phyloP scores from a whole-genome alignment of 129 eudicot species.

The Saposhnikovia divaricata region DNA sequence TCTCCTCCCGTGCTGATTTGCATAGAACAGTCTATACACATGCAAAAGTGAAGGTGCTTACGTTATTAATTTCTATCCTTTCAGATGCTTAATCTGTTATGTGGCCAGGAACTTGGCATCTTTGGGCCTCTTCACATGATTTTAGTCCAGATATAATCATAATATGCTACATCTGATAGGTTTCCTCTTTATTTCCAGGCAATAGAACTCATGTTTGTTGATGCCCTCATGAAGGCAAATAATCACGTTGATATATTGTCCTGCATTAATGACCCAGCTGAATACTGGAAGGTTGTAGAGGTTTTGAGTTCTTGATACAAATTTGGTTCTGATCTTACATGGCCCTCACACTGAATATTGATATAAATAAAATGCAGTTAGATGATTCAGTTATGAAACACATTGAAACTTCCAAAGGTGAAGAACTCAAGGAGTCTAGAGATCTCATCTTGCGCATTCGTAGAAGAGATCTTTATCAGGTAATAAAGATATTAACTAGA shows the following conservation, averaged over 20 bases:
- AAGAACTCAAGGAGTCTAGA: slow-evolving; percentile 72
- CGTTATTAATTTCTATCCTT: background rate
- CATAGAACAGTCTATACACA: slow-evolving; percentile 85
- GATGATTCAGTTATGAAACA: slow-evolving; percentile 78
- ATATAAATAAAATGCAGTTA: slow-evolving; percentile 41
- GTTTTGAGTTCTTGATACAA: background rate
- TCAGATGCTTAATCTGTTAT: background rate
- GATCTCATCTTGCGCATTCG: slow-evolving; percentile 65
- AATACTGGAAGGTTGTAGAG: slow-evolving; percentile 82
- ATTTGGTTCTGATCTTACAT: slow-evolving; percentile 1
- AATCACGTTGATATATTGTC: slow-evolving; percentile 38
- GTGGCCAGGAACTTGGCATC: background rate
- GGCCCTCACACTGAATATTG: background rate
- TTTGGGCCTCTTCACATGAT: background rate
- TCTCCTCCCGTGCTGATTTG: slow-evolving; percentile 84
- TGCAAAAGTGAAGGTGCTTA: slow-evolving; percentile 85
- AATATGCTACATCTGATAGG: background rate
- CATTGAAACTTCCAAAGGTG: slow-evolving; percentile 47
- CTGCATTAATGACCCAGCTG: slow-evolving; percentile 57
- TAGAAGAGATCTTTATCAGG: slow-evolving; percentile 81
- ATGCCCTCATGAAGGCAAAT: slow-evolving; percentile 74
- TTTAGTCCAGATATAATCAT: background rate
- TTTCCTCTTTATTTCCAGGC: slow-evolving; percentile 39
- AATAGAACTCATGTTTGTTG: slow-evolving; percentile 82
- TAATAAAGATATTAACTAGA: slow-evolving; percentile 10